Percentiles rank a stretch among this genome's conserved stretches.
phyloP scores from a whole-genome alignment of 805 yeast genomes.

The Yamadazyma akitaensis region DNA sequence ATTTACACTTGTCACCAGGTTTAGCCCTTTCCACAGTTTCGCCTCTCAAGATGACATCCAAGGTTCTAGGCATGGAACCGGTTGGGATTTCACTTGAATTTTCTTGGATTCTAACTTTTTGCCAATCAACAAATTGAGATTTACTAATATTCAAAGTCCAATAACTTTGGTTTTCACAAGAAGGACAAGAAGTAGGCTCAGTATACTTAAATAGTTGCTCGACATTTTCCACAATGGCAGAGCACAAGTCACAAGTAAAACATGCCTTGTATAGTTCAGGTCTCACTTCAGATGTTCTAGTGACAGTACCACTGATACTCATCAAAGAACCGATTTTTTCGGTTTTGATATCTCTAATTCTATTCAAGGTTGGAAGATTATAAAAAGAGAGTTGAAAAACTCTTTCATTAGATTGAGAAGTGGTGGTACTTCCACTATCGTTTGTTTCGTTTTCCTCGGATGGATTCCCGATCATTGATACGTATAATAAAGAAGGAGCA shows the following conservation, averaged over 20 bases:
- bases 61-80: conserved; percentile 97
- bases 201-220: conserved; percentile 93
- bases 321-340: conserved; percentile 83
- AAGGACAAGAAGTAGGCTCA: conserved; percentile 90
- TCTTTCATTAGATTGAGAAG: conserved; percentile 55
- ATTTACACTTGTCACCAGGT: conserved; percentile 93
- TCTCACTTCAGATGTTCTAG: conserved; percentile 93
- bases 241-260: conserved; percentile 86
- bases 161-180: conserved; percentile 79
- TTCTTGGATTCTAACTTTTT: conserved; percentile 90
- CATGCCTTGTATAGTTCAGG: conserved; percentile 88
- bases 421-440: conserved; percentile 25
- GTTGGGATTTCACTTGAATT: conserved; percentile 96
- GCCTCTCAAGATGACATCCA: conserved; percentile 89
- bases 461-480: conserved; percentile 40
- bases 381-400: conserved; percentile 88
- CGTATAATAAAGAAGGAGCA: conserved; percentile 62
- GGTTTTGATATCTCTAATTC: conserved; percentile 87
- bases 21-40: conserved; percentile 94
- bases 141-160: conserved; percentile 84
- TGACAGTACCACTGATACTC: conserved; percentile 90
- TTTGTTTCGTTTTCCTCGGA: conserved; percentile 27
- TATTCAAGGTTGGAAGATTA: conserved; percentile 74
- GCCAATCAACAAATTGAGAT: conserved; percentile 94
- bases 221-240: conserved; percentile 79